phyloP scores from a whole-genome alignment of 2,329 filamentous ascomycete species.

The Fusarium goolgardi region DNA sequence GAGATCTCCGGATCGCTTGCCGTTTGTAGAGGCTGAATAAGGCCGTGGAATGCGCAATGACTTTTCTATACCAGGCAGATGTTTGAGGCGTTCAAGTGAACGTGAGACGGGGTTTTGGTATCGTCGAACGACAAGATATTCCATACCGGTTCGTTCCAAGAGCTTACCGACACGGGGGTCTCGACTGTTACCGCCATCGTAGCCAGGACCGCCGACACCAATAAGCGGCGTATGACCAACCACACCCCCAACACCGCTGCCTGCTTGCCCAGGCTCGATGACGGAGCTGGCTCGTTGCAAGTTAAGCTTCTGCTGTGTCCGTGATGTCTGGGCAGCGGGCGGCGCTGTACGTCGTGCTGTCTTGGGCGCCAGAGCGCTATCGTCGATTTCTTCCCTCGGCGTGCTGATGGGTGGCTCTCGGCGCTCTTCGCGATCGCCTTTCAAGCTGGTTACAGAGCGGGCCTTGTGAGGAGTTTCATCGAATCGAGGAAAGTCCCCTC shows the following conservation, averaged over 20 bases:
- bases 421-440: slow-evolving; percentile 41
- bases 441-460: slow-evolving; percentile 56
- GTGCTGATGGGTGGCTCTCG: slow-evolving; percentile 34
- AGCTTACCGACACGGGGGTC: slow-evolving; percentile 74
- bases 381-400: slow-evolving; percentile 51
- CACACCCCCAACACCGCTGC: slow-evolving; percentile 52
- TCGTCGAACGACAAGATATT: slow-evolving; percentile 78
- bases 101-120: slow-evolving; percentile 77
- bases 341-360: slow-evolving; percentile 55
- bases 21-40: slow-evolving; percentile 53
- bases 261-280: slow-evolving; percentile 70
- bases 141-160: slow-evolving; percentile 76
- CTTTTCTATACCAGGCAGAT: slow-evolving; percentile 64
- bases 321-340: slow-evolving; percentile 66
- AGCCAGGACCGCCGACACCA: slow-evolving; percentile 65
- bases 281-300: slow-evolving; percentile 78
- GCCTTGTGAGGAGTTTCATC: slow-evolving; percentile 55
- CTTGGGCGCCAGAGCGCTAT: slow-evolving; percentile 62
- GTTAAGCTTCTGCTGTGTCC: slow-evolving; percentile 81
- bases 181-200: slow-evolving; percentile 61
- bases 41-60: slow-evolving; percentile 61
- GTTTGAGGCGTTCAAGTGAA: slow-evolving; percentile 61
- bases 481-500: slow-evolving; percentile 48
- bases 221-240: slow-evolving; percentile 61
- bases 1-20: slow-evolving; percentile 51